Base-by-base conservation (phyloP, 495 filamentous ascomycete genomes). In the Talaromyces liani region DNA sequence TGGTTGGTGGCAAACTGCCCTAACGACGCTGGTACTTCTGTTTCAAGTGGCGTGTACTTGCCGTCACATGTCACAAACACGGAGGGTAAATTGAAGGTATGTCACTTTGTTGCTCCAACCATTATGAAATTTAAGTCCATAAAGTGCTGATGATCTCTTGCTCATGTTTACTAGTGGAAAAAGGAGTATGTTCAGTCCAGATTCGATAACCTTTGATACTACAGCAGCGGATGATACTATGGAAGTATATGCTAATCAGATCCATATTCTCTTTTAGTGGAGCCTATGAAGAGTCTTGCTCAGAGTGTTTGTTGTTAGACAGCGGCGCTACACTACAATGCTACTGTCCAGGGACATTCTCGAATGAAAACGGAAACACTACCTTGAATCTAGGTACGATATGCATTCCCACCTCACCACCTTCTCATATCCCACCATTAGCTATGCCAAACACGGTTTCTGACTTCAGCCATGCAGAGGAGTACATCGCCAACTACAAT, bases 401-500 rank as follows among this genome's bases (percentile, higher is more conserved):
- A n/a, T 5, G 14, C 20, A 7, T 45, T 60, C 16, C 16, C 4
- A 31, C 2, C 22, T 18, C 16, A 58, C 0, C 18, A 20, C 33
- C 6, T 18, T 1, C 10, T 5, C 9, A 34, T 5, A 12, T 59
- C 7, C 9, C 24, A 34, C 29, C 33, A 22, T 34, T 39, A 7
- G 57, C 9, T 59, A 22, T 59, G 57, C 12, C 9, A 39, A 59
- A 56, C 5, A 56, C 29, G 33, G 16, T 45, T 45, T 45, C 39
- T 45, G 39, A 45, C 16, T n/a, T 6, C 18, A 4, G 9, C 4
- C 6, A 12, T 22, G 51, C 51, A 54, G 58, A 60, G 58, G 34
- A 60, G n/a, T 41, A 60, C 14, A 60, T 60, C 16, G 58, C 58
- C 12, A 60, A 60, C 24, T 49, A 60, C 16, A 29, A 60, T 16